Conservation (phyloP, 164 flowering plant species). For the Chimonanthus salicifolius region DNA sequence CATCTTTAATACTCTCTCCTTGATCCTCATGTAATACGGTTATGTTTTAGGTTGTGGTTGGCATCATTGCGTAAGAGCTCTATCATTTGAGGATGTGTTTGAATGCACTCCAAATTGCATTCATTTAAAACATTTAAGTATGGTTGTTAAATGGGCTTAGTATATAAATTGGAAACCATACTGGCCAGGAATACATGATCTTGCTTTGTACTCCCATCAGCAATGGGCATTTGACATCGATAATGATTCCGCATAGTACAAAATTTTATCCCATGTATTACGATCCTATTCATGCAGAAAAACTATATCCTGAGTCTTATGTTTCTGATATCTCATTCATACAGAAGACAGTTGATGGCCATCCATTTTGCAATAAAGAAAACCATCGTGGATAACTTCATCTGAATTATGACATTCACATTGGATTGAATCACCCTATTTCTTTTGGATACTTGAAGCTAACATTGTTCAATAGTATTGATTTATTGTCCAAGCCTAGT, state of each 20-base stretch:
- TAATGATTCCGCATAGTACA: not conserved
- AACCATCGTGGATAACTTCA: no score
- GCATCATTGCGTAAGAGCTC: not conserved
- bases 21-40: no score
- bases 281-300: not conserved
- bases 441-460: no score
- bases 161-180: not conserved
- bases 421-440: no score
- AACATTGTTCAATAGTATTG: no score
- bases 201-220: no score
- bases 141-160: not conserved
- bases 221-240: not conserved
- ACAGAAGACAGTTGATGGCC: not conserved
- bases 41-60: no score
- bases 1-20: no score
- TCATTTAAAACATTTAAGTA: not conserved
- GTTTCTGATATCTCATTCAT: not conserved
- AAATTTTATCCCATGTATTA: no score
- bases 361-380: not conserved
- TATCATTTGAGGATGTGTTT: not conserved
- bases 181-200: not conserved
- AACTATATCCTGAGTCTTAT: not conserved
- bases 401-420: no score
- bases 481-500: no score
- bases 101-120: not conserved